Evolutionary conservation across 495 filamentous ascomycete genomes (phyloP).

Genomic region (Penicillium bialowiezense): DNA sequence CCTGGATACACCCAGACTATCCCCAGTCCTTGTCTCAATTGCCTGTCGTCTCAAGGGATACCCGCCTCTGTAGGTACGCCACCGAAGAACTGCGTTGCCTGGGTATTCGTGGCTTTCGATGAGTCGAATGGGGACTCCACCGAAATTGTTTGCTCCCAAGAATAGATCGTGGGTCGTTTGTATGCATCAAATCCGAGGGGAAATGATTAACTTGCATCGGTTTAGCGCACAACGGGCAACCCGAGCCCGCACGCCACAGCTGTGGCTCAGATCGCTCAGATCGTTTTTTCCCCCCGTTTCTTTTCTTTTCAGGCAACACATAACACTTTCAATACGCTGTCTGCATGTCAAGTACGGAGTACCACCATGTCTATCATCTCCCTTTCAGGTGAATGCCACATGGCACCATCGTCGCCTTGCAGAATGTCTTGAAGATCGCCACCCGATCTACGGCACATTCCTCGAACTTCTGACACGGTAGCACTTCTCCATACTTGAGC

Average conservation of each 20-base stretch:
- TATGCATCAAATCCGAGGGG: not conserved
- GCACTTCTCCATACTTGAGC: constrained; percentile 24
- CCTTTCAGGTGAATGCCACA: constrained; percentile 14
- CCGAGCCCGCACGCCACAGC: not conserved
- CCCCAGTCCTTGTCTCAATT: not conserved
- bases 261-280: too few species aligned
- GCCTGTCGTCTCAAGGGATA: not conserved
- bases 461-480: constrained; percentile 24
- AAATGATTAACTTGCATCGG: too few species aligned
- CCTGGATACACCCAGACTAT: not conserved
- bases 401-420: constrained; percentile 28
- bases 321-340: not conserved
- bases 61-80: not conserved
- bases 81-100: not conserved
- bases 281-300: too few species aligned
- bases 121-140: not conserved
- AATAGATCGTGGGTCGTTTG: not conserved
- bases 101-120: not conserved
- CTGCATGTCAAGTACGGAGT: constrained; percentile 7
- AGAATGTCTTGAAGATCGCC: constrained; percentile 24
- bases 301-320: too few species aligned
- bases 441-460: constrained; percentile 22
- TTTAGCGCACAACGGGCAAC: not conserved
- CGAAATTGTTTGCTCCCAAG: not conserved
- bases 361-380: constrained; percentile 5